phyloP scores from a whole-genome alignment of 495 filamentous ascomycete species.

The Penicillium desertorum region DNA sequence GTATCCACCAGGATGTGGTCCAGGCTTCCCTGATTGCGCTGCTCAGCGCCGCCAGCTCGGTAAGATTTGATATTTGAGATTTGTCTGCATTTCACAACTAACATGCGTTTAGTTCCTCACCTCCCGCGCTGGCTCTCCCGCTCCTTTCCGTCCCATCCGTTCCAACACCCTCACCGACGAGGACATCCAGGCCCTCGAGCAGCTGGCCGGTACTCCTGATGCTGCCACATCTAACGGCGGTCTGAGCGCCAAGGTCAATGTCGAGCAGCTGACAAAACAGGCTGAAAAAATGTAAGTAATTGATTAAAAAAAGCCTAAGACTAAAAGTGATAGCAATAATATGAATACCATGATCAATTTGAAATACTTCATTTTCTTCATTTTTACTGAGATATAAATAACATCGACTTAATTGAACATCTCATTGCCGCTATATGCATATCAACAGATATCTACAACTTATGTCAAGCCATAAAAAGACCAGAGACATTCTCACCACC shows the following conservation, averaged over 20 bases:
- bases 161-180: constrained; percentile 48
- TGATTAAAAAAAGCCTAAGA: constrained; percentile 7
- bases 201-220: constrained; percentile 30
- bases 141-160: constrained; percentile 49
- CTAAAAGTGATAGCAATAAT: constrained; percentile 24
- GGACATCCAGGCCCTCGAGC: constrained; percentile 47
- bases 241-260: constrained; percentile 33
- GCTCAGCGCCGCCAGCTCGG: constrained; percentile 82
- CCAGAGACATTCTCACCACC: constrained; percentile 8
- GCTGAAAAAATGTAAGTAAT: constrained; percentile 34
- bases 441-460: neutral
- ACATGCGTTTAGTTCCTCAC: constrained; percentile 43
- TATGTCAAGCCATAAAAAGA: neutral
- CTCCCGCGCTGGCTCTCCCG: constrained; percentile 45
- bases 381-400: neutral
- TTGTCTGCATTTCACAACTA: constrained; percentile 10
- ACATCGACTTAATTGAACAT: too few relatives aligned
- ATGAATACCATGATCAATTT: constrained; percentile 21
- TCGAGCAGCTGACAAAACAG: constrained; percentile 38
- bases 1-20: constrained; percentile 92
- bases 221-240: constrained; percentile 22
- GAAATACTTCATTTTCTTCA: neutral
- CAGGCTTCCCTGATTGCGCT: constrained; percentile 90
- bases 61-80: constrained; percentile 49
- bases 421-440: neutral